phyloP scores from a whole-genome alignment of 2,329 filamentous ascomycete species.

The Ophiostoma tasmaniense region DNA sequence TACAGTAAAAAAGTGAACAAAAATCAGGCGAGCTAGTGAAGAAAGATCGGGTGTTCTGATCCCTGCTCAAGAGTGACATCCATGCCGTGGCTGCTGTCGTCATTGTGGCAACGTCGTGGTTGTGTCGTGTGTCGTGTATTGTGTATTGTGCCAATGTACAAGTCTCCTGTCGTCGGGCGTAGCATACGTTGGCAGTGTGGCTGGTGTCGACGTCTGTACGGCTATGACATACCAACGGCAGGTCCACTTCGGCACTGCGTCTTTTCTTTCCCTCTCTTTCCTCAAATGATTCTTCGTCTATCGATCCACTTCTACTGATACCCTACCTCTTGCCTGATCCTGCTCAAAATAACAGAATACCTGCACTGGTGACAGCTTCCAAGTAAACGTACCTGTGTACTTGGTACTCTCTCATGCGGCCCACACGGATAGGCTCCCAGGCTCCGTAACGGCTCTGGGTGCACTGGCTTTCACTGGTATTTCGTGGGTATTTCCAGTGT shows the following conservation, averaged over 20 bases:
- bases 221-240: not conserved
- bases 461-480: not conserved
- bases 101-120: conserved; percentile 1
- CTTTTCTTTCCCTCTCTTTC: not conserved
- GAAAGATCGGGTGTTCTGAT: too few species aligned
- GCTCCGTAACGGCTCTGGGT: not conserved
- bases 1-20: too few species aligned
- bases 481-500: not conserved
- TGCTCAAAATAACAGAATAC: not conserved
- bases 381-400: not conserved
- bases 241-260: not conserved
- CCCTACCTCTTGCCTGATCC: not conserved
- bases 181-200: not conserved
- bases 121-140: not conserved
- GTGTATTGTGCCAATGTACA: too few species aligned
- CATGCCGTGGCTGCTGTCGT: conserved; percentile 2
- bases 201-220: not conserved
- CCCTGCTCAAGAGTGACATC: too few species aligned
- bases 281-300: too few species aligned
- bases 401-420: not conserved
- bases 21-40: too few species aligned
- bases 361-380: not conserved
- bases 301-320: not conserved
- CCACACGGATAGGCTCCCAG: not conserved
- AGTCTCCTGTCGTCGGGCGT: too few species aligned